Conservation (phyloP, 2,329 filamentous ascomycete genomes). For the Penicillium sp. region DNA sequence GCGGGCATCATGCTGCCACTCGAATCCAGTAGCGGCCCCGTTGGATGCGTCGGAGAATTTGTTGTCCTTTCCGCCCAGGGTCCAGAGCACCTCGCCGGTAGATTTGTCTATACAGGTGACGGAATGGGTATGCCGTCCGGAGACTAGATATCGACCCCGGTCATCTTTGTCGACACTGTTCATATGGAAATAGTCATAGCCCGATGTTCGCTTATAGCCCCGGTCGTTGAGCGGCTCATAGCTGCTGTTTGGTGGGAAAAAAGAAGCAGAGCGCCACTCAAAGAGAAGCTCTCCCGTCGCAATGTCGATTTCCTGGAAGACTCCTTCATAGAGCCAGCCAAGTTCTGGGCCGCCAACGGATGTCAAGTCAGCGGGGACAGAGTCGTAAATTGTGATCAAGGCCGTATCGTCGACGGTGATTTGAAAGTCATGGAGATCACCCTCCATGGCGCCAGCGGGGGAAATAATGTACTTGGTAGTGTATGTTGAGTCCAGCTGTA, state of each 20-base stretch:
- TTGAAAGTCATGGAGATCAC: constrained; percentile 49
- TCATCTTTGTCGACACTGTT: constrained; percentile 55
- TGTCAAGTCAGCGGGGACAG: constrained; percentile 43
- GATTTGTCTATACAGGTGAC: constrained; percentile 45
- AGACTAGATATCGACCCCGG: constrained; percentile 46
- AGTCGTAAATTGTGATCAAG: constrained; percentile 45
- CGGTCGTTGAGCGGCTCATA: constrained; percentile 17
- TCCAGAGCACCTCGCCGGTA: constrained; percentile 30
- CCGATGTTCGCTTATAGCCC: constrained; percentile 20
- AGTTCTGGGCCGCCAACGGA: constrained; percentile 38
- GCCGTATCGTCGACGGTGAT: constrained; percentile 46
- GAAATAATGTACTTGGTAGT: constrained; percentile 30
- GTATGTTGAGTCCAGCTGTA: constrained; percentile 32
- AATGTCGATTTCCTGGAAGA: constrained; percentile 51
- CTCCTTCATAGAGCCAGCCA: constrained; percentile 45
- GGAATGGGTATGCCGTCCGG: constrained; percentile 39
- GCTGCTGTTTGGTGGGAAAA: constrained; percentile 33
- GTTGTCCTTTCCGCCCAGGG: constrained; percentile 32
- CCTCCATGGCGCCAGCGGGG: constrained; percentile 19
- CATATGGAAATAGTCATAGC: constrained; percentile 58
- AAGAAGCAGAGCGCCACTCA: constrained; percentile 49
- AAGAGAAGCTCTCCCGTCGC: constrained; percentile 46
- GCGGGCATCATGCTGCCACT: constrained; percentile 35
- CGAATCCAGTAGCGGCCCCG: constrained; percentile 24
- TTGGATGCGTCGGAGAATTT: constrained; percentile 29